phyloP scores from a whole-genome alignment of 1,284 basidiomycete genomes.

The Trichosporon asahii region DNA sequence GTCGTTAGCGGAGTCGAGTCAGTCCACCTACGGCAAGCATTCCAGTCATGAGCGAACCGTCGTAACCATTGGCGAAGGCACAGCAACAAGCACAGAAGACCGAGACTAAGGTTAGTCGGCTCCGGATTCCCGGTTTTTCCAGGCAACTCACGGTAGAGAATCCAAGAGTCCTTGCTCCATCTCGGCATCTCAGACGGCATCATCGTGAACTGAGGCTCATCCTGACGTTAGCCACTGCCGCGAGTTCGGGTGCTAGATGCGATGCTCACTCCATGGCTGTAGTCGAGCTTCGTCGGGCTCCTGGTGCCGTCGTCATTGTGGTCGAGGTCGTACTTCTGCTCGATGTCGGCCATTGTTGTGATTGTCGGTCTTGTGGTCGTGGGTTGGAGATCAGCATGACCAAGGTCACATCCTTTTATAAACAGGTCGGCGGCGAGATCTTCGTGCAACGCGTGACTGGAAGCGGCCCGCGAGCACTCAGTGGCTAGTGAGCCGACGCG shows the following conservation, averaged over 20 bases:
- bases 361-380: neutral
- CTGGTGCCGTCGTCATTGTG: neutral
- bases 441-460: neutral
- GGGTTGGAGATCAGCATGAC: neutral
- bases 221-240: conserved; percentile 10
- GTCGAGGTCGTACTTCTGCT: neutral
- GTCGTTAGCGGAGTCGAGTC: conserved; percentile 15
- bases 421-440: neutral
- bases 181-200: conserved; percentile 27
- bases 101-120: conserved; percentile 19
- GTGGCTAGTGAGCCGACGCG: neutral
- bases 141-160: conserved; percentile 29
- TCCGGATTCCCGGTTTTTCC: too few species aligned
- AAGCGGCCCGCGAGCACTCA: neutral
- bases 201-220: conserved; percentile 27
- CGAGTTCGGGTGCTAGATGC: neutral
- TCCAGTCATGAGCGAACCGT: conserved; percentile 27
- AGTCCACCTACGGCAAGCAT: conserved; percentile 2
- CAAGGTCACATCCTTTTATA: neutral
- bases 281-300: neutral
- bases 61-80: conserved; percentile 41
- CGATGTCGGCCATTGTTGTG: neutral
- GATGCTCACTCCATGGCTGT: neutral
- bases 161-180: conserved; percentile 26
- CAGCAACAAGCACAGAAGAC: conserved; percentile 37